phyloP scores from a whole-genome alignment of 176 grass and related monocot species.

The Pontederia paniculata region DNA sequence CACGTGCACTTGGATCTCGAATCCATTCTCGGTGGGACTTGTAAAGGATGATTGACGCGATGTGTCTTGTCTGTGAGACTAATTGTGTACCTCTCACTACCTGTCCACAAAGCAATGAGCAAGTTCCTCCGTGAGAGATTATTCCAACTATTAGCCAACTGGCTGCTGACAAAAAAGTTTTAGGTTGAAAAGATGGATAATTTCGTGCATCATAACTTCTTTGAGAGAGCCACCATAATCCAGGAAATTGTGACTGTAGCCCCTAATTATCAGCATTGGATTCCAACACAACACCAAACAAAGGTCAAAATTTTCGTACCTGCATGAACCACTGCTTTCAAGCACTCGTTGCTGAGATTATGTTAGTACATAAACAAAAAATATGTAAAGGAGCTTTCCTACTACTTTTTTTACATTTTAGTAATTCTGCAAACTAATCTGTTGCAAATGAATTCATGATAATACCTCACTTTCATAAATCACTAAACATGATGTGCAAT shows the following conservation, averaged over 20 bases:
- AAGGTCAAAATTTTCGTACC: not conserved
- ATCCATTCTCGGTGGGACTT: not conserved
- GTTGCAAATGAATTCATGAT: too few relatives aligned
- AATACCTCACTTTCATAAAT: too few relatives aligned
- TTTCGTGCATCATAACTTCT: not conserved
- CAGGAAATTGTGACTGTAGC: not conserved
- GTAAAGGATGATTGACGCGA: not conserved
- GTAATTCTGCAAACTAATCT: too few relatives aligned
- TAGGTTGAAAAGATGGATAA: not conserved
- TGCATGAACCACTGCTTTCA: not conserved
- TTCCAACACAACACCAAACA: not conserved
- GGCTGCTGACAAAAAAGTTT: not conserved
- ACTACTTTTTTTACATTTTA: too few relatives aligned
- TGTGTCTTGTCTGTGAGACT: not conserved
- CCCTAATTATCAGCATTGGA: slow-evolving; percentile 4
- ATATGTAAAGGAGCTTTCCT: too few relatives aligned
- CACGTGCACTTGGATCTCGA: not conserved
- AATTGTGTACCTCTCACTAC: not conserved
- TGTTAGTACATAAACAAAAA: too few relatives aligned
- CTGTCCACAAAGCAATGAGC: not conserved
- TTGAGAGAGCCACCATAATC: not conserved
- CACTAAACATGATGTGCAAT: too few relatives aligned
- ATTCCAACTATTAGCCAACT: not conserved
- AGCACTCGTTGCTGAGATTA: too few relatives aligned
- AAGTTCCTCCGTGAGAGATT: not conserved